Percentiles rank a stretch among this genome's conserved stretches.
phyloP scores from a whole-genome alignment of 163 green algal species.

The Scenedesmus sp. region DNA sequence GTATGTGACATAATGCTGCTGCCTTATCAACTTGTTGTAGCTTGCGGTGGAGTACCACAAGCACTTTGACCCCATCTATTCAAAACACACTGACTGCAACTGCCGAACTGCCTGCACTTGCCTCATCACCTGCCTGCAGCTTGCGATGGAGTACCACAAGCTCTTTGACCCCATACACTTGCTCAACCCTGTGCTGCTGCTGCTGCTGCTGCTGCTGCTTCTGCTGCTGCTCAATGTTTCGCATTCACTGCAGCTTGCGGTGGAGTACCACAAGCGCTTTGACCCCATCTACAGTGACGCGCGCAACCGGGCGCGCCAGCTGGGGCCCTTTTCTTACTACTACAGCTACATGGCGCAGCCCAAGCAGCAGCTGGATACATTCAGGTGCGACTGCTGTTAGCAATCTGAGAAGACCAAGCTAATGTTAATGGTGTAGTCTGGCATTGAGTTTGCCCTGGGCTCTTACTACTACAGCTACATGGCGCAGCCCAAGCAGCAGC shows the following conservation, averaged over 20 bases:
- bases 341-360: constrained; percentile 65
- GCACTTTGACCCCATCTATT: constrained; percentile 81
- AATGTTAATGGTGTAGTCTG: too few species aligned
- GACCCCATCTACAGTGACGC: constrained; percentile 79
- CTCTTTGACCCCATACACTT: background rate
- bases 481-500: constrained; percentile 74
- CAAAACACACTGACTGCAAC: background rate
- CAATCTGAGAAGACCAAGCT: too few species aligned
- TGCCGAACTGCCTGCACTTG: background rate
- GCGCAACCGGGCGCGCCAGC: constrained; percentile 48
- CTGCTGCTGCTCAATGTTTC: background rate
- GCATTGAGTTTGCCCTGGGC: constrained; percentile 56
- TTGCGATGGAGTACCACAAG: background rate
- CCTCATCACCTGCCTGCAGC: background rate
- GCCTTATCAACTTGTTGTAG: constrained; percentile 14
- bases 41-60: constrained; percentile 79
- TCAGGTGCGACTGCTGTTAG: constrained; percentile 35
- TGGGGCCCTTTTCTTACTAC: constrained; percentile 70
- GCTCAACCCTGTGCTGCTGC: background rate
- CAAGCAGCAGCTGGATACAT: constrained; percentile 83
- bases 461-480: constrained; percentile 66
- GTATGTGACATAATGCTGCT: too few species aligned
- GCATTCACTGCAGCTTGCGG: constrained; percentile 40
- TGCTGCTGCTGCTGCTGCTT: background rate
- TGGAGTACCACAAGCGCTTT: constrained; percentile 84